Evolutionary conservation across 306 rosid genomes (phyloP).

Genomic region (Carpinus fangiana): DNA sequence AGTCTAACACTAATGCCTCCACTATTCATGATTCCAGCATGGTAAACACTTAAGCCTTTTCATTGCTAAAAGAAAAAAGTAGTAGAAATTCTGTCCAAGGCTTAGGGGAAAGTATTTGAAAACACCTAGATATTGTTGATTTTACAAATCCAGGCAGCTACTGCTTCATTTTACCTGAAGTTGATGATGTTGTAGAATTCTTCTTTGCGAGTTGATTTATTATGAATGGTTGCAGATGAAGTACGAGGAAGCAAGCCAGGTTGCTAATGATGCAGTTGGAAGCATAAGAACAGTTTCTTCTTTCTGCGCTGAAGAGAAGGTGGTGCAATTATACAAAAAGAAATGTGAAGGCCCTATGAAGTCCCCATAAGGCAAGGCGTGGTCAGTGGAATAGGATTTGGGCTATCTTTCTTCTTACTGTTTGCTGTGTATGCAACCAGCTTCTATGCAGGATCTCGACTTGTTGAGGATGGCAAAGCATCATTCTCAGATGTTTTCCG

Average conservation of each 20-base stretch:
- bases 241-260: slow-evolving; percentile 73
- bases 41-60: background rate
- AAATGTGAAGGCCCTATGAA: slow-evolving; percentile 61
- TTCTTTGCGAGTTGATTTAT: background rate
- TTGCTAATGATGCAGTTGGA: slow-evolving; percentile 61
- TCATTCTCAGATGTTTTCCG: slow-evolving; percentile 55
- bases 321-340: slow-evolving; percentile 46
- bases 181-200: background rate
- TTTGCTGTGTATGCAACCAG: slow-evolving; percentile 45
- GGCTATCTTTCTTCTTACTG: slow-evolving; percentile 53
- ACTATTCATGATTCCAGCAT: background rate
- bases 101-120: background rate
- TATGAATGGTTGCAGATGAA: slow-evolving; percentile 36
- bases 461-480: slow-evolving; percentile 47
- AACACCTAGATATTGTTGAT: background rate
- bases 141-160: background rate
- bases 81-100: background rate
- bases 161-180: background rate
- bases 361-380: slow-evolving; percentile 47
- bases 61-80: background rate
- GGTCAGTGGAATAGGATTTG: slow-evolving; percentile 54
- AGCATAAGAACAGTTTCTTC: slow-evolving; percentile 65
- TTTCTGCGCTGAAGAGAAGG: slow-evolving; percentile 70
- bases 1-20: slow-evolving; percentile 10
- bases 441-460: slow-evolving; percentile 65